Base-by-base conservation (phyloP, 2,329 filamentous ascomycete genomes). In the Phoma sp. region DNA sequence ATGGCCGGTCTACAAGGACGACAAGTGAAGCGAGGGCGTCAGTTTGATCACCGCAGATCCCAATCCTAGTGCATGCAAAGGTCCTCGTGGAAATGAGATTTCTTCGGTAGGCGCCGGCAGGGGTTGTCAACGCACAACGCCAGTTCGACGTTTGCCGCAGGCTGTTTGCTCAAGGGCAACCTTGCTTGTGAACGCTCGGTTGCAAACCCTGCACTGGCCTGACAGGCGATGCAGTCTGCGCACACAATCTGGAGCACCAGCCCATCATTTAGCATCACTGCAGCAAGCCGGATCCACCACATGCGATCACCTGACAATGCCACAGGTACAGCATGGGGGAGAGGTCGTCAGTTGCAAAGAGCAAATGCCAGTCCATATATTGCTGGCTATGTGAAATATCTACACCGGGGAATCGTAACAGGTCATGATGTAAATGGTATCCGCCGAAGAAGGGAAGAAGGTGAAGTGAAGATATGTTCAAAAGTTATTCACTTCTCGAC, bases 31-130 rank as follows among this genome's bases (percentile, higher is more conserved):
- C 51, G 45, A 54, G 51, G 51, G 39, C 33, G 46, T 18, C 28
- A 12, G 45, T 54, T 39, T 54, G 51, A 54, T 54, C 51, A 40
- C 23, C 51, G 51, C 45, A 45, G 51, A 54, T 54, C 45, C 9
- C 33, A 33, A 20, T 30, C 47, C 39, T 37, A 25, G 18, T 11
- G 25, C 32, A 25, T 49, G 51, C 51, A 49, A 32, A 46, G 49
- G 15, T 49, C 51, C 51, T 49, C 29, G 51, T 46, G 51, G 45
- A 54, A 49, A 54, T 54, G 42, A 46, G 7, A 46, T 9, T 5
- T n/a, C 14, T 33, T 46, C 51, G 51, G 51, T 42, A 49, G 45
- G 33, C 40, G 39, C 46, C 18, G 45, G 46, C 33, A 54, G 23
- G 51, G 45, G 23, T 39, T 18, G n/a, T 30, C 26, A 23, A 30